phyloP scores from a whole-genome alignment of 2,329 filamentous ascomycete genomes.

The Beauveria medogensis region DNA sequence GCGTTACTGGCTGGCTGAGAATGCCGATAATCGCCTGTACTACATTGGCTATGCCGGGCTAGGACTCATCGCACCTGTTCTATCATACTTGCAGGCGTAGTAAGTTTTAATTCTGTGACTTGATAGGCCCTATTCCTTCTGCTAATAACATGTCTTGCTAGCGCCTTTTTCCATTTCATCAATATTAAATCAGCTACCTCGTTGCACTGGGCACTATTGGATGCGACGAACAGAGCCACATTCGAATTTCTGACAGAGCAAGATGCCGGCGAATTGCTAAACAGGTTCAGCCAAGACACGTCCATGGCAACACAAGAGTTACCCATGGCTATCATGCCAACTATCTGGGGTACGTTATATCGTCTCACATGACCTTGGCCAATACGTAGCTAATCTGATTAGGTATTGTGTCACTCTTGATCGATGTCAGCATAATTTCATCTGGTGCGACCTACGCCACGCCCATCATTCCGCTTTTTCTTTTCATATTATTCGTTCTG shows the following conservation, averaged over 20 bases:
- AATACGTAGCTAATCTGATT: background rate
- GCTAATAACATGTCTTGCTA: background rate
- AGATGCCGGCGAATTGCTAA: background rate
- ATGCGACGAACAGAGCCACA: conserved; percentile 1
- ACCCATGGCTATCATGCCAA: conserved; percentile 17
- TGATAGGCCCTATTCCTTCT: no score
- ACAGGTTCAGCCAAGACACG: conserved; percentile 22
- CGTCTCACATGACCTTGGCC: background rate
- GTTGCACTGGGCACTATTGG: background rate
- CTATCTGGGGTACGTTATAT: background rate
- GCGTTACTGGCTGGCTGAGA: conserved; percentile 10
- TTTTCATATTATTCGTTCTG: conserved; percentile 19
- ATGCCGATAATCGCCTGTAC: conserved; percentile 8
- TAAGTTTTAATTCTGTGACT: background rate
- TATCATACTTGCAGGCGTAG: background rate
- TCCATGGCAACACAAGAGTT: conserved; percentile 19
- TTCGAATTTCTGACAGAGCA: conserved; percentile 15
- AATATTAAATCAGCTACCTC: background rate
- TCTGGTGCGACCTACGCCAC: conserved; percentile 22
- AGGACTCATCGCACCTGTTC: background rate
- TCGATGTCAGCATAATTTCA: conserved; percentile 16
- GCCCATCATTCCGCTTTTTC: conserved; percentile 20
- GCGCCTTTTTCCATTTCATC: background rate
- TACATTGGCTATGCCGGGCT: conserved; percentile 1
- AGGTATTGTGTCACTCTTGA: background rate